Evolutionary conservation across 495 filamentous ascomycete genomes (phyloP).

Genomic region (Cudoniella acicularis): DNA sequence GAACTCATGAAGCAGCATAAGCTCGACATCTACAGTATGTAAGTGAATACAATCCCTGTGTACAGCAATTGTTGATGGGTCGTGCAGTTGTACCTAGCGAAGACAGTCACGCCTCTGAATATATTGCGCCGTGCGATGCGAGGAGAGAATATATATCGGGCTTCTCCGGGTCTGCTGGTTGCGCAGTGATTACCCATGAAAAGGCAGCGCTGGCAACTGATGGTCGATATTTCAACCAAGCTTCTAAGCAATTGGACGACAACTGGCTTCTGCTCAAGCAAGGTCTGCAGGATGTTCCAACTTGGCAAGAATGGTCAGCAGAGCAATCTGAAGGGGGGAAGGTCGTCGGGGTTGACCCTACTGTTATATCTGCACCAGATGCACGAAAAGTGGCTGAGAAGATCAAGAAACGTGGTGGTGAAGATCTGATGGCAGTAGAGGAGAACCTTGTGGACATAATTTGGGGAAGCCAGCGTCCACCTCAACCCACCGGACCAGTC

Average conservation of each 20-base stretch:
- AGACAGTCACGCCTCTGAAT: slow-evolving; percentile 97
- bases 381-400: slow-evolving; percentile 84
- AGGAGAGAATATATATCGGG: slow-evolving; percentile 90
- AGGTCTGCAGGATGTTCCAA: slow-evolving; percentile 88
- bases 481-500: slow-evolving; percentile 71
- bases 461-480: slow-evolving; percentile 73
- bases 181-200: slow-evolving; percentile 79
- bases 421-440: slow-evolving; percentile 64
- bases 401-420: slow-evolving; percentile 83
- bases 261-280: slow-evolving; percentile 95
- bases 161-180: slow-evolving; percentile 94
- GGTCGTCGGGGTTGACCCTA: slow-evolving; percentile 87
- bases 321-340: slow-evolving; percentile 83
- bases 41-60: slow-evolving; percentile 15
- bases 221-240: slow-evolving; percentile 98
- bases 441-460: slow-evolving; percentile 84
- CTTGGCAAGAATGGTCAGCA: slow-evolving; percentile 96
- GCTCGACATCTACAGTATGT: slow-evolving; percentile 90
- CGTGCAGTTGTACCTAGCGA: slow-evolving; percentile 86
- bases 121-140: slow-evolving; percentile 90
- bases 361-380: slow-evolving; percentile 77
- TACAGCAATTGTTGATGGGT: slow-evolving; percentile 11
- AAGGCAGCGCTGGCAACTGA: slow-evolving; percentile 93
- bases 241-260: slow-evolving; percentile 81
- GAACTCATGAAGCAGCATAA: slow-evolving; percentile 84